Evolutionary conservation across 208 protist species (phyloP).

Genomic region (Trypanosoma theileri): DNA sequence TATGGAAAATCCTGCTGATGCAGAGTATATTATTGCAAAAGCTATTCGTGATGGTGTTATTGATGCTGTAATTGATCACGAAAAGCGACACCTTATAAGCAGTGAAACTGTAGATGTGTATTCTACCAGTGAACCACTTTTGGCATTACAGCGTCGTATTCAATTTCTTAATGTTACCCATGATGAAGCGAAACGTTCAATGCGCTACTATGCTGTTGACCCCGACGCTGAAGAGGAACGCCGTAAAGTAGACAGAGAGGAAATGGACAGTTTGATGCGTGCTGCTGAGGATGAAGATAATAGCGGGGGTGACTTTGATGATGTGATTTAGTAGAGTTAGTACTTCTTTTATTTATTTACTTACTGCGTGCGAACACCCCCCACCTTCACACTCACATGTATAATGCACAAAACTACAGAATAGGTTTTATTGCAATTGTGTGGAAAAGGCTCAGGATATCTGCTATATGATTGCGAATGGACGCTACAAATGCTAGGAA

Average conservation of each 20-base stretch:
- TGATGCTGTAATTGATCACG: conserved; percentile 95
- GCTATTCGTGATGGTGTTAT: conserved; percentile 98
- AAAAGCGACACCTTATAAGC: conserved; percentile 89
- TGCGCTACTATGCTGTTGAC: conserved; percentile 85
- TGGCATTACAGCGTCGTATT: conserved; percentile 95
- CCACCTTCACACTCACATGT: too few species aligned
- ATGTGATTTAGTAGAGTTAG: conserved; percentile 56
- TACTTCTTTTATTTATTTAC: not conserved
- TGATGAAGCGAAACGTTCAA: conserved; percentile 94
- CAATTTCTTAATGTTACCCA: conserved; percentile 95
- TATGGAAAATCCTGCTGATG: conserved; percentile 95
- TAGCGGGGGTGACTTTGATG: conserved; percentile 81
- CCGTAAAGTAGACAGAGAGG: conserved; percentile 54
- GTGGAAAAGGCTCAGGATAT: too few species aligned
- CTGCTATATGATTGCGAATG: too few species aligned
- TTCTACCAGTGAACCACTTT: conserved; percentile 94
- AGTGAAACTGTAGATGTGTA: conserved; percentile 96
- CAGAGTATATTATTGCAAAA: conserved; percentile 98
- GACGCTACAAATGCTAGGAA: too few species aligned
- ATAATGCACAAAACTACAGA: too few species aligned
- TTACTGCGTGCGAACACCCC: not conserved
- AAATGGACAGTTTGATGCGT: conserved; percentile 34
- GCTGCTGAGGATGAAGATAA: conserved; percentile 70
- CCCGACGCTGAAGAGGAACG: conserved; percentile 79
- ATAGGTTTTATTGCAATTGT: too few species aligned